These are phyloP conservation scores for Cordyceps militaris DNA, from an alignment of 2,329 filamentous ascomycete species.

Conservation along the genomic window DNA sequence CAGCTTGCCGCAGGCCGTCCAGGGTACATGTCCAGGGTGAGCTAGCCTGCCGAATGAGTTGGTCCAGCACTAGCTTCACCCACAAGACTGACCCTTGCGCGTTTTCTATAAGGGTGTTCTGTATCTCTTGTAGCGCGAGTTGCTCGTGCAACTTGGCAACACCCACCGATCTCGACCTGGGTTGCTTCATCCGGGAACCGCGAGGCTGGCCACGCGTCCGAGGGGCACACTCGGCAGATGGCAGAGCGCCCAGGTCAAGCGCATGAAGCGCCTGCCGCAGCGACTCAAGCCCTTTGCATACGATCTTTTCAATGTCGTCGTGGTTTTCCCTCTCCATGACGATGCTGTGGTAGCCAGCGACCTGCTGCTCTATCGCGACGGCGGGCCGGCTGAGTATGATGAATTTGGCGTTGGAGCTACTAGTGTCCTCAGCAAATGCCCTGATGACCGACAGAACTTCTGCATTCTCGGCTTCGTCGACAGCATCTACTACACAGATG, in stretches of 20 bases:
- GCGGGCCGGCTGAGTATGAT: background rate
- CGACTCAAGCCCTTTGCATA: background rate
- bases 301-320: background rate
- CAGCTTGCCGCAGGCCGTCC: background rate
- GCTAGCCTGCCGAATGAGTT: background rate
- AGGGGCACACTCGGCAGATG: background rate
- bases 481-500: background rate
- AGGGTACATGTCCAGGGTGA: background rate
- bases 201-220: no score
- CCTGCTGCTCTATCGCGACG: background rate
- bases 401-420: background rate
- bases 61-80: slow-evolving; percentile 11
- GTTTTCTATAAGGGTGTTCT: background rate
- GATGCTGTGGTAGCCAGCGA: background rate
- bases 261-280: background rate
- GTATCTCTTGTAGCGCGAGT: background rate
- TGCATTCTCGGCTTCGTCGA: background rate
- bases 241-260: background rate
- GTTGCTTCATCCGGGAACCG: background rate
- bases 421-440: background rate
- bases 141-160: background rate
- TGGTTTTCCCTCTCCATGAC: background rate
- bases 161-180: background rate
- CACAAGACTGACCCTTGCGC: slow-evolving; percentile 10
- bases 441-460: background rate